Evolutionary conservation across 345 rosid genomes (phyloP).

Genomic region (Syzygium oleosum): DNA sequence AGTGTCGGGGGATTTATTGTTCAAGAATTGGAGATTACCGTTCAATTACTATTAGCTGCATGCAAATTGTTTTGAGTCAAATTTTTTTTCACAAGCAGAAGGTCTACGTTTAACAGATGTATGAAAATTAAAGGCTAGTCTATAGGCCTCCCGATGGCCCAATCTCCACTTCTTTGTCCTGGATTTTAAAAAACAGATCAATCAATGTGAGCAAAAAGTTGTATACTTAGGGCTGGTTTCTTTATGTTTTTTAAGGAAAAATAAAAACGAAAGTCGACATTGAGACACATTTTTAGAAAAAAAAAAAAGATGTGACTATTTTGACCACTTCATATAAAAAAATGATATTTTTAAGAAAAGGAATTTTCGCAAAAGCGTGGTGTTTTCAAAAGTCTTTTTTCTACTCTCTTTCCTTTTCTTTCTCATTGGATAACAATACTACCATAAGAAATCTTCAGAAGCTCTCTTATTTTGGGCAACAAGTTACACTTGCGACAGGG

Average conservation of each 20-base stretch:
- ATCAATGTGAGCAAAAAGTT: neutral
- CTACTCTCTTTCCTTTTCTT: neutral
- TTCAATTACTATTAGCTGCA: neutral
- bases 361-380: neutral
- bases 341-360: neutral
- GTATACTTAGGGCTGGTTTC: neutral
- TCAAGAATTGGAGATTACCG: fast-evolving
- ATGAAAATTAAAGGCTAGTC: neutral
- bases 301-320: neutral
- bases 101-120: fast-evolving
- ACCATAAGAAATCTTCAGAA: neutral
- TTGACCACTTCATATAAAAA: neutral
- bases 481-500: neutral
- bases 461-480: neutral
- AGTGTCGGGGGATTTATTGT: fast-evolving
- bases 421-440: neutral
- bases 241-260: neutral
- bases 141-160: fast-evolving
- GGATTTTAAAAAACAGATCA: neutral
- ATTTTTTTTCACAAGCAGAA: fast-evolving
- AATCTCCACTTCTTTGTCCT: neutral
- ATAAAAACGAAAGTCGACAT: fast-evolving
- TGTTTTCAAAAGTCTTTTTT: neutral
- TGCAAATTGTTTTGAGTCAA: fast-evolving
- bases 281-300: neutral